phyloP scores from a whole-genome alignment of 129 eudicot species.

The Smallanthus sonchifolius region DNA sequence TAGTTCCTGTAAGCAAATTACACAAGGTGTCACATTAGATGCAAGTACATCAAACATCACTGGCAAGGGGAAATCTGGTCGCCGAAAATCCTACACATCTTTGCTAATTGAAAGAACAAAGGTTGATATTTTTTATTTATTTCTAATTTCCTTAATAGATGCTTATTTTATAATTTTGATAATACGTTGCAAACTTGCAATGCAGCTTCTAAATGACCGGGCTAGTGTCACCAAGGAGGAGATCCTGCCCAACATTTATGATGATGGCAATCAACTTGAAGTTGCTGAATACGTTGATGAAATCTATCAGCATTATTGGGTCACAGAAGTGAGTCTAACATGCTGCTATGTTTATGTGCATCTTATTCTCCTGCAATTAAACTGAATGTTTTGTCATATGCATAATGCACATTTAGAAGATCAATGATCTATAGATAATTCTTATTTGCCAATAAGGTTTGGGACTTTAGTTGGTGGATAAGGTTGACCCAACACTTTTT shows the following conservation, averaged over 20 bases:
- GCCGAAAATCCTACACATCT: conserved; percentile 78
- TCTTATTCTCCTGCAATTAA: not conserved
- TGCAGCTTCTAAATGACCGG: conserved; percentile 51
- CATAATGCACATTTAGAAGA: not conserved
- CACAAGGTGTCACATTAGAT: conserved; percentile 25
- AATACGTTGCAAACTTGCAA: conserved; percentile 5
- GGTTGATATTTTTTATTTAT: conserved; percentile 30
- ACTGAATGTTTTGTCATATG: not conserved
- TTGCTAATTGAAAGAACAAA: conserved; percentile 68
- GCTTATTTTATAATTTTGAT: not conserved
- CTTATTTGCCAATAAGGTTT: not conserved
- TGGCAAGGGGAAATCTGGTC: conserved; percentile 51
- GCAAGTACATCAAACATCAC: conserved; percentile 27
- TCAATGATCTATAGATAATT: not conserved
- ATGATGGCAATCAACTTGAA: conserved; percentile 80
- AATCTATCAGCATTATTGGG: conserved; percentile 91
- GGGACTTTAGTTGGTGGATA: too few relatives aligned
- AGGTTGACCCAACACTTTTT: too few relatives aligned
- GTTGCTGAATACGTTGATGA: conserved; percentile 94
- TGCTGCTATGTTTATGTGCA: conserved; percentile 7
- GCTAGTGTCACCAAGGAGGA: conserved; percentile 37
- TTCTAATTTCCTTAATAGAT: not conserved
- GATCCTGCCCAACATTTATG: conserved; percentile 61
- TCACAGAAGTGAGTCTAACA: conserved; percentile 58
- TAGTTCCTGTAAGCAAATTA: conserved; percentile 36